phyloP scores from a whole-genome alignment of 108 stramenopile genomes.

The Seminavis robusta region DNA sequence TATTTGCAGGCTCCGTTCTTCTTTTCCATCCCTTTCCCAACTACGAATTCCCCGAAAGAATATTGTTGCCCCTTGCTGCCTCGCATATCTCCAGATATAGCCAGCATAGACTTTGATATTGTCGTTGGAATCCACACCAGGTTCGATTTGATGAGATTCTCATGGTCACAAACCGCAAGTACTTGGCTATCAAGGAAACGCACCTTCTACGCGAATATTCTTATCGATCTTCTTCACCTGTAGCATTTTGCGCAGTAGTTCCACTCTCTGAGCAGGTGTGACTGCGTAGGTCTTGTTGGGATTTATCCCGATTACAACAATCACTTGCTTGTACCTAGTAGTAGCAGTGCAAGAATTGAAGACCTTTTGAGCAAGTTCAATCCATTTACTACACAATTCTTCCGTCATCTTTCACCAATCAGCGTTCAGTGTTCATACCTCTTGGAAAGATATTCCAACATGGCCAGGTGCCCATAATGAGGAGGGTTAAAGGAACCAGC shows the following conservation, averaged over 20 bases:
- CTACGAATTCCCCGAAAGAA: conserved; percentile 84
- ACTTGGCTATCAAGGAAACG: no score
- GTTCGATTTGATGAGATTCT: no score
- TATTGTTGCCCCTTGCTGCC: conserved; percentile 37
- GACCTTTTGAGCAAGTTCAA: no score
- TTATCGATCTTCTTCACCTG: no score
- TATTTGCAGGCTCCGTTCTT: conserved; percentile 68
- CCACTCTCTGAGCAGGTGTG: conserved; percentile 56
- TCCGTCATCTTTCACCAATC: no score
- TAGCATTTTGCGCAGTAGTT: conserved; percentile 48
- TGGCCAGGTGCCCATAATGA: conserved; percentile 75
- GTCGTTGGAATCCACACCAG: no score
- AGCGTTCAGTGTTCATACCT: conserved; percentile 22
- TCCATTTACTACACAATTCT: no score
- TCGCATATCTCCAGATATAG: conserved; percentile 85
- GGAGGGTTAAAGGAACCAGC: conserved; percentile 89
- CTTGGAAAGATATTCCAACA: conserved; percentile 69
- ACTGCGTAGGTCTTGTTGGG: conserved; percentile 76
- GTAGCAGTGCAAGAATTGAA: no score
- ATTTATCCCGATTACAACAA: conserved; percentile 78
- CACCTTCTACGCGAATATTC: no score
- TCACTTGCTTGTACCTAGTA: conserved; percentile 56
- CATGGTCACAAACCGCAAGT: no score
- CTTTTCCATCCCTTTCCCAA: conserved; percentile 77
- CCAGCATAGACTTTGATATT: conserved; percentile 53